A percentile compares a stretch with the other conserved stretches of the same genome.
Evolutionary conservation across 78 protist genomes (phyloP).

Genomic region (Protostelium mycophagum): DNA sequence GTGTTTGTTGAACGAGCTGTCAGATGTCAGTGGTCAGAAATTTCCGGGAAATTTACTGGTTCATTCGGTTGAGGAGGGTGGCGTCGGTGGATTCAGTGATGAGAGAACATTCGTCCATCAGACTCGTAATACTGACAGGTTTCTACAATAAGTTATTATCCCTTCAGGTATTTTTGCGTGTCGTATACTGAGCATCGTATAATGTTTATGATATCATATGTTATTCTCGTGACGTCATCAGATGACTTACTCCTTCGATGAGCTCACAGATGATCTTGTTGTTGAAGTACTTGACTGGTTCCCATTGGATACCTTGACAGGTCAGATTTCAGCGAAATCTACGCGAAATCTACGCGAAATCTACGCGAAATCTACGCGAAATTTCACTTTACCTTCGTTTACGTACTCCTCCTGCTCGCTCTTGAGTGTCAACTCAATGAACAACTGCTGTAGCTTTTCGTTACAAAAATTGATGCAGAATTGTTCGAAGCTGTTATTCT

Average conservation of each 20-base stretch:
- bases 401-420: constrained; percentile 89
- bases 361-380: not conserved
- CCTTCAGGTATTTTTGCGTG: not conserved
- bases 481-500: constrained; percentile 92
- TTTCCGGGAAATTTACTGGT: constrained; percentile 6
- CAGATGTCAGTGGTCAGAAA: constrained; percentile 1
- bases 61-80: constrained; percentile 42
- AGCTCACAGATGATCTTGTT: constrained; percentile 77
- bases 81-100: constrained; percentile 67
- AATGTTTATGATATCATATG: too few relatives aligned
- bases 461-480: constrained; percentile 94
- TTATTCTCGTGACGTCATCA: too few relatives aligned
- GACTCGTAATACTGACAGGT: constrained; percentile 60
- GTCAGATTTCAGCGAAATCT: not conserved
- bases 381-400: constrained; percentile 69
- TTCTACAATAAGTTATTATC: not conserved
- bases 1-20: constrained; percentile 26
- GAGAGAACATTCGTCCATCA: constrained; percentile 80
- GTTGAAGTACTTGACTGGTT: constrained; percentile 77
- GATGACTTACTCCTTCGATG: constrained; percentile 38
- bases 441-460: constrained; percentile 93
- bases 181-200: too few relatives aligned
- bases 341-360: not conserved
- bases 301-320: constrained; percentile 71
- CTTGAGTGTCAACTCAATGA: constrained; percentile 87